A percentile compares a stretch with the other conserved stretches of the same genome.
phyloP scores from a whole-genome alignment of 2,329 filamentous ascomycete species.

The Xylariales sp. region DNA sequence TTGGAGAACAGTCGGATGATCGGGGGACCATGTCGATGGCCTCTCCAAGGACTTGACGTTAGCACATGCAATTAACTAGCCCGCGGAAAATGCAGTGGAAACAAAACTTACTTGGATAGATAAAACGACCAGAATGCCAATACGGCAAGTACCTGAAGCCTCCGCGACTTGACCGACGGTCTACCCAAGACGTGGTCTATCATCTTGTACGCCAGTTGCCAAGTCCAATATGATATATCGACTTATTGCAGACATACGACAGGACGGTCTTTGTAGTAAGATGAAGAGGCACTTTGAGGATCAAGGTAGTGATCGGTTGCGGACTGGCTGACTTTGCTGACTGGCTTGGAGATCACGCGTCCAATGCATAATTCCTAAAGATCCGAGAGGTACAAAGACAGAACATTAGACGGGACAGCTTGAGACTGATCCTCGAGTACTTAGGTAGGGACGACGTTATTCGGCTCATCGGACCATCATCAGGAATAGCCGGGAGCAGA shows the following conservation, averaged over 20 bases:
- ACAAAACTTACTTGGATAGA: slow-evolving; percentile 59
- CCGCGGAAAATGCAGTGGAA: no score
- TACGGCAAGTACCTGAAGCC: slow-evolving; percentile 87
- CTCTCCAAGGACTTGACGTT: slow-evolving; percentile 47
- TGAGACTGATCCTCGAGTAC: neutral
- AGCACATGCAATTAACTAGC: no score
- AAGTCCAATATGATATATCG: slow-evolving; percentile 1
- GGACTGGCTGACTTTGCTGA: neutral
- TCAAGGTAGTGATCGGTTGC: no score
- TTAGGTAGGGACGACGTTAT: no score
- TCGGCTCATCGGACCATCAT: no score
- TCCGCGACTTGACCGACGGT: slow-evolving; percentile 85
- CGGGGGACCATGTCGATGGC: slow-evolving; percentile 84
- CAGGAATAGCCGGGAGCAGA: no score
- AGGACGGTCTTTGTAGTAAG: no score
- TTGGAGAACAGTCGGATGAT: slow-evolving; percentile 65
- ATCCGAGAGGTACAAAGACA: slow-evolving; percentile 1
- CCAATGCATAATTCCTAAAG: neutral
- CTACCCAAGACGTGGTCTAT: slow-evolving; percentile 88
- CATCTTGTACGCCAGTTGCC: slow-evolving; percentile 32
- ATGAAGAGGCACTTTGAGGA: no score
- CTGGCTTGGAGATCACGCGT: slow-evolving; percentile 6
- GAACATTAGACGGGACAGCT: slow-evolving; percentile 3
- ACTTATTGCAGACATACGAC: no score
- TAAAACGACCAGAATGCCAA: slow-evolving; percentile 89